Evolutionary conservation across 371 early-diverging fungal genomes (phyloP).

Genomic region (Capillidium heterosporum): DNA sequence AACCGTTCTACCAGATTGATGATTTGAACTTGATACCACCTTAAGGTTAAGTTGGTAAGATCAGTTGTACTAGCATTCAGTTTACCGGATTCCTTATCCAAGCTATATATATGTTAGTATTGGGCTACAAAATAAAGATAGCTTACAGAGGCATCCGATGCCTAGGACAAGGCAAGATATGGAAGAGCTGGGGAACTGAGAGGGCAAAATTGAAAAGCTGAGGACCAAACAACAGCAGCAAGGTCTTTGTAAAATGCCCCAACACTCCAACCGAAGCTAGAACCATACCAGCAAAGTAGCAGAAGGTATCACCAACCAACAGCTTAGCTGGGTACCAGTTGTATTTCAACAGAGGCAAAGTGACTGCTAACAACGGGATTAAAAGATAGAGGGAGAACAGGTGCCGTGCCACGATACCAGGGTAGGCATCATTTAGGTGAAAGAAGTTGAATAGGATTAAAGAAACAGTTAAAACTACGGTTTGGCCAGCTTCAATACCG

Average conservation of each 20-base stretch:
- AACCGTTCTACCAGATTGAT: constrained; percentile 18
- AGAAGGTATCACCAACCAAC: constrained; percentile 96
- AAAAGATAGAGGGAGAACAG: constrained; percentile 71
- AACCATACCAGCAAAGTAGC: constrained; percentile 97
- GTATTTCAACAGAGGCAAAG: constrained; percentile 49
- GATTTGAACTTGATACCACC: constrained; percentile 8
- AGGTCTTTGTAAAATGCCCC: constrained; percentile 82
- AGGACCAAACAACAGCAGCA: constrained; percentile 83
- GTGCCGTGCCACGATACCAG: constrained; percentile 46
- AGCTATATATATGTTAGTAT: not conserved
- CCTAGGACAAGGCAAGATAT: constrained; percentile 90
- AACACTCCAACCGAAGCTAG: constrained; percentile 89
- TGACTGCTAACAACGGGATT: constrained; percentile 79
- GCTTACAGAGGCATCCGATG: constrained; percentile 80
- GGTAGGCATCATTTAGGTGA: constrained; percentile 21
- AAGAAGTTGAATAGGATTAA: constrained; percentile 21
- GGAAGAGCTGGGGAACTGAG: constrained; percentile 86
- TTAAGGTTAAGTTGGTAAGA: not conserved
- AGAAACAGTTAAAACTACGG: constrained; percentile 73
- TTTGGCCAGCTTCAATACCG: constrained; percentile 91
- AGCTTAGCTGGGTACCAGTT: constrained; percentile 86
- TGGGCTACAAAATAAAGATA: constrained; percentile 11
- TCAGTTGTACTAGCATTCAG: not conserved
- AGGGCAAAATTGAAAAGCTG: constrained; percentile 94
- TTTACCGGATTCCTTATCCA: constrained; percentile 4